These are phyloP conservation scores for Apiospora saccharicola DNA, from an alignment of 2,329 filamentous ascomycete species.

Conservation along the genomic window DNA sequence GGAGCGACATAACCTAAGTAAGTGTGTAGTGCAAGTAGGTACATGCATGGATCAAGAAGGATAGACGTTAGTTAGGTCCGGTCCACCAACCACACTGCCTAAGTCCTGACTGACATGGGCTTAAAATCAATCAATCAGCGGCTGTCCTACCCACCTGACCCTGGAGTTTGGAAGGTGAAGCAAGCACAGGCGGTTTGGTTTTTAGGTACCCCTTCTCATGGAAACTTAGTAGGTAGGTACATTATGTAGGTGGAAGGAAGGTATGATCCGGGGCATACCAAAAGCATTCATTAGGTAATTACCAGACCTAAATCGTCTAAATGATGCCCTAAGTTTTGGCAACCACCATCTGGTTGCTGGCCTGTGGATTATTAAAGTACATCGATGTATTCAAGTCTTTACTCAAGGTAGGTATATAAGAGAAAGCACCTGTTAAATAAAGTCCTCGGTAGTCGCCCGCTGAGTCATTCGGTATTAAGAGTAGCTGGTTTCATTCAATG, in stretches of 20 bases:
- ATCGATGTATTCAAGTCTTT: too few relatives aligned
- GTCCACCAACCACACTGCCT: neutral
- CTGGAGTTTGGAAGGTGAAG: conserved; percentile 1
- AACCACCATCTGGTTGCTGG: too few relatives aligned
- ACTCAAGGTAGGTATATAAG: too few relatives aligned
- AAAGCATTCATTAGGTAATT: too few relatives aligned
- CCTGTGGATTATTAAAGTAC: too few relatives aligned
- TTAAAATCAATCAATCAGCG: neutral
- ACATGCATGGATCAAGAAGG: neutral
- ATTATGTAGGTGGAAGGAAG: neutral
- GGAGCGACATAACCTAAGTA: neutral
- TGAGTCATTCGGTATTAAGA: neutral
- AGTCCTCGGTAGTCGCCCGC: too few relatives aligned
- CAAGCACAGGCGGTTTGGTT: neutral
- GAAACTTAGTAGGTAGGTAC: neutral
- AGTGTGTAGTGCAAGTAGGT: neutral
- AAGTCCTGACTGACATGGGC: neutral
- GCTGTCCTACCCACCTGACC: conserved; percentile 7
- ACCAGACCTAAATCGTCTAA: too few relatives aligned
- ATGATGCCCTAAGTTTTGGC: too few relatives aligned
- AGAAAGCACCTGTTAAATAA: too few relatives aligned
- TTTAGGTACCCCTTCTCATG: neutral
- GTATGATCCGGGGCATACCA: neutral
- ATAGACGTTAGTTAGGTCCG: neutral
- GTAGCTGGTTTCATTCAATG: neutral